Percentiles rank a stretch among this genome's conserved stretches.
Evolutionary conservation across 2,329 filamentous ascomycete genomes (phyloP).

Genomic region (Diplodia seriata): DNA sequence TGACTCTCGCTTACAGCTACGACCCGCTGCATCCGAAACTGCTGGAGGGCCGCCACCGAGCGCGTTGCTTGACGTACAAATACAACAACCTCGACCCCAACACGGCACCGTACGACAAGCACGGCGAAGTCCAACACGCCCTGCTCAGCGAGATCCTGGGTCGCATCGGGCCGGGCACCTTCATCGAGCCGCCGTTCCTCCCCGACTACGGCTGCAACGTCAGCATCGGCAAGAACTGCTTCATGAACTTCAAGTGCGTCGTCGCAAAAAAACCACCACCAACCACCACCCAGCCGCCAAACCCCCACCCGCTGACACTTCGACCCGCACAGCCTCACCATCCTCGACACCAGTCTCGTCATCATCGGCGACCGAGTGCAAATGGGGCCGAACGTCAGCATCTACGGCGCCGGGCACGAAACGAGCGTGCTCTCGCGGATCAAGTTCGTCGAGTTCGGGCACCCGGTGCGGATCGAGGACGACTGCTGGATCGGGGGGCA

Average conservation of each 20-base stretch:
- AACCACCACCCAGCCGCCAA: no score
- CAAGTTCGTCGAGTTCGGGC: conserved; percentile 10
- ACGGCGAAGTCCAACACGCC: neutral
- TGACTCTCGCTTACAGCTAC: neutral
- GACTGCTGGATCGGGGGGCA: conserved; percentile 29
- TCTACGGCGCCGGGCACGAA: conserved; percentile 11
- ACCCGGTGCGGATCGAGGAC: conserved; percentile 24
- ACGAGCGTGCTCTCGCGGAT: neutral
- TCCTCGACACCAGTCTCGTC: conserved; percentile 6
- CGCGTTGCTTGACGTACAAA: neutral
- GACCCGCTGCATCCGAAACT: neutral
- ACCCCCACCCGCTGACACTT: no score
- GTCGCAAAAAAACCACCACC: neutral
- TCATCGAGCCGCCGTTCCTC: neutral
- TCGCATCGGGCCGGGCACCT: neutral
- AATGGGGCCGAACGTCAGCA: conserved; percentile 1
- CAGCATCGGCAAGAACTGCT: conserved; percentile 19
- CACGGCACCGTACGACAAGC: conserved; percentile 1
- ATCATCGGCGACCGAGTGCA: conserved; percentile 15
- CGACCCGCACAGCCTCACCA: neutral
- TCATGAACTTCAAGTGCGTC: conserved; percentile 11
- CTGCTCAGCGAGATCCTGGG: conserved; percentile 6
- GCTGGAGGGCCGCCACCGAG: neutral
- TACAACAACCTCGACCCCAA: conserved; percentile 15
- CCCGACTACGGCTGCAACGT: conserved; percentile 16